A percentile compares a stretch with the other conserved stretches of the same genome.
phyloP scores from a whole-genome alignment of 495 filamentous ascomycete species.

The Podospora appendiculata region DNA sequence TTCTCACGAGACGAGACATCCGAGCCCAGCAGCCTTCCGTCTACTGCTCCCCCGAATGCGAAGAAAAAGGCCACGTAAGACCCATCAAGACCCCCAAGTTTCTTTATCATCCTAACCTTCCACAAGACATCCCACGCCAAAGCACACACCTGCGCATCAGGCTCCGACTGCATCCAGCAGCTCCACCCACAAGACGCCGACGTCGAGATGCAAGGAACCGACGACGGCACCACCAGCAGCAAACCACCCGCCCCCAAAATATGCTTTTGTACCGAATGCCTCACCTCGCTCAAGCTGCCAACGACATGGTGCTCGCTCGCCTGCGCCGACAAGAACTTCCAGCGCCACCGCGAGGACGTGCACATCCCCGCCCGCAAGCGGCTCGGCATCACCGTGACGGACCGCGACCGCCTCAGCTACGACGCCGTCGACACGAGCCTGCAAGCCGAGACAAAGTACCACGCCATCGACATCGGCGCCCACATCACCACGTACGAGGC shows the following conservation, averaged over 20 bases:
- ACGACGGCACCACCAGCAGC: background rate
- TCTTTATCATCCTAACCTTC: background rate
- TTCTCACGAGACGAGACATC: slow-evolving; percentile 20
- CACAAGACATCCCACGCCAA: slow-evolving; percentile 10
- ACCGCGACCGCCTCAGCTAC: slow-evolving; percentile 23
- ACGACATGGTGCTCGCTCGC: slow-evolving; percentile 32
- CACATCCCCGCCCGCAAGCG: slow-evolving; percentile 27
- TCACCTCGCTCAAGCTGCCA: slow-evolving; percentile 20
- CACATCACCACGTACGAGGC: slow-evolving; percentile 20
- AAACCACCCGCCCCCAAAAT: background rate
- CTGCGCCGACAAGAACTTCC: slow-evolving; percentile 33
- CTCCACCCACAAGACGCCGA: slow-evolving; percentile 1
- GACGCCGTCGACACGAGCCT: background rate
- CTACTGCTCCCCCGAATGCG: slow-evolving; percentile 39
- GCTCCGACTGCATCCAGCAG: slow-evolving; percentile 11
- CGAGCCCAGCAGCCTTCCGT: slow-evolving; percentile 16
- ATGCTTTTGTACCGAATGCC: slow-evolving; percentile 35
- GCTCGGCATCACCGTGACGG: slow-evolving; percentile 11
- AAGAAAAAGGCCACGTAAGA: slow-evolving; percentile 33
- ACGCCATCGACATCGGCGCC: slow-evolving; percentile 21
- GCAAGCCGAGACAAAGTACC: slow-evolving; percentile 9
- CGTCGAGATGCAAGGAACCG: background rate
- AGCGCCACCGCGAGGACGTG: slow-evolving; percentile 29
- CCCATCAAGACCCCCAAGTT: background rate
- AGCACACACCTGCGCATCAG: slow-evolving; percentile 19